Evolutionary conservation across 805 yeast genomes (phyloP), one percentile per base, ranked within the genome.

Genomic region (Pichia nanzhaoensis): DNA sequence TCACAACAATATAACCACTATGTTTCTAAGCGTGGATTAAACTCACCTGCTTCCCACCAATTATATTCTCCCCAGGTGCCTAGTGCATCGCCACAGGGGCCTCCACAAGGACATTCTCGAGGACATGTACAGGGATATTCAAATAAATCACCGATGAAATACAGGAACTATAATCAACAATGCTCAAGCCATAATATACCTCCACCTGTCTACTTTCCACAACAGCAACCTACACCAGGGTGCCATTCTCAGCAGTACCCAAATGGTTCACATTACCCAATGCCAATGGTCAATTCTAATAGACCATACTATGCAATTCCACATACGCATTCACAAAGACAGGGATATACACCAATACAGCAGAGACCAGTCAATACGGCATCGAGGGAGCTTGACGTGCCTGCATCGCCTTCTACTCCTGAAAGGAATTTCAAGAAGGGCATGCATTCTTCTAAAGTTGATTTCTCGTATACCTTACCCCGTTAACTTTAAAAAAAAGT

Each of bases 381-480:
- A 24, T 24, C 10, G 6, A 24, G 28, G 10, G 28, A 24, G 28
- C 28, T 7, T 24, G 28, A 24, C 10, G 28, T 24, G 28, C 28
- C 6, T 24, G 16, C 6, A 35, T 18, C 41, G 12, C 41, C 42
- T 12, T 28, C 38, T 16, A 34, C 31, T 2, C 31, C 40, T 12
- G 14, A 41, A 7, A 32, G 37, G 12, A 22, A 39, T 30, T 4
- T 18, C n/a, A 41, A 44, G 24, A 47, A 44, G 17, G 34, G 13
- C 20, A 42, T 20, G 9, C 28, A 32, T 41, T 34, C 14, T 31
- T 44, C 37, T 19, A 30, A 45, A 34, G 46, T 44, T 35, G 48
- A 48, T 44, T 42, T 45, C 13, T 48, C 51, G 3, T 12, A 35
- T 21, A 42, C 44, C 21, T 38, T 45, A 34, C 48, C 51, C 22